A percentile compares a stretch with the other conserved stretches of the same genome.
Evolutionary conservation across 2,329 filamentous ascomycete genomes (phyloP).

Genomic region (Drechslera avenae): DNA sequence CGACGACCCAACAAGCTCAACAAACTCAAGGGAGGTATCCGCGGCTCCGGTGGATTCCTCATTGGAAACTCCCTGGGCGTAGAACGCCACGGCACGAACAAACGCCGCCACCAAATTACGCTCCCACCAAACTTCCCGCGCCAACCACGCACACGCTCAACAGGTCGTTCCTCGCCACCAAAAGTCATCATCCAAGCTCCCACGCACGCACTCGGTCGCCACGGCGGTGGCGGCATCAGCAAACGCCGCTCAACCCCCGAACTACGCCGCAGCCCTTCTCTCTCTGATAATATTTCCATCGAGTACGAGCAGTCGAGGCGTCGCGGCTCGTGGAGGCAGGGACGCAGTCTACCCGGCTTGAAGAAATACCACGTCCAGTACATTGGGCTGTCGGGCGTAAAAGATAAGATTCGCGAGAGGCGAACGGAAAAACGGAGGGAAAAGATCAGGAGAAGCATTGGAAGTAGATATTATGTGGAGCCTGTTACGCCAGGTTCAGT

Average conservation of each 20-base stretch:
- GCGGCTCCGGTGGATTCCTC: conserved; percentile 53
- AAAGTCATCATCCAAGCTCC: conserved; percentile 36
- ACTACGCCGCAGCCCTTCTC: conserved; percentile 19
- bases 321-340: conserved; percentile 35
- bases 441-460: conserved; percentile 61
- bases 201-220: conserved; percentile 24
- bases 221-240: conserved; percentile 27
- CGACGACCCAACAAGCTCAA: conserved; percentile 32
- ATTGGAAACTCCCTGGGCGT: conserved; percentile 63
- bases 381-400: conserved; percentile 57
- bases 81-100: conserved; percentile 51
- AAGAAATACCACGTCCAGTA: conserved; percentile 57
- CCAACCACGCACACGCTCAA: conserved; percentile 16
- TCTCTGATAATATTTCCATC: conserved; percentile 22
- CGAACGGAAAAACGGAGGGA: conserved; percentile 59
- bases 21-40: conserved; percentile 47
- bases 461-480: conserved; percentile 49
- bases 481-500: conserved; percentile 9
- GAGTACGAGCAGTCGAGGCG: conserved; percentile 16
- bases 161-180: conserved; percentile 21
- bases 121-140: conserved; percentile 28
- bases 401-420: conserved; percentile 53
- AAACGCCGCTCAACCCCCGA: conserved; percentile 24
- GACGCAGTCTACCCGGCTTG: conserved; percentile 48
- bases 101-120: conserved; percentile 34